phyloP scores from a whole-genome alignment of 116 monocot species.

The Papilionanthe hybrid region DNA sequence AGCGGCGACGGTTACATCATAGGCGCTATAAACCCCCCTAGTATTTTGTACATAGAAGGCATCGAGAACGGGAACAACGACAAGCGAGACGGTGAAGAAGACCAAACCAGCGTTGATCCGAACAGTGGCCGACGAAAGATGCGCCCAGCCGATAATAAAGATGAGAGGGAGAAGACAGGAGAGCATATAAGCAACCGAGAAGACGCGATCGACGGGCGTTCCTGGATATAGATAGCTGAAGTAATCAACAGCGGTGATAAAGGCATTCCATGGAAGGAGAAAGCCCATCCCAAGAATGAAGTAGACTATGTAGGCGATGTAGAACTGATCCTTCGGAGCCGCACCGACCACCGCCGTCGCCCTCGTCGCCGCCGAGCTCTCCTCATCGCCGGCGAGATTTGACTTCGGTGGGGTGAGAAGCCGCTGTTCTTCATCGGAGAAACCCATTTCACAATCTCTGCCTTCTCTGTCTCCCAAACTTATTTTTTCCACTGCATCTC shows the following conservation, averaged over 20 bases:
- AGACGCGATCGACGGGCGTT: slow-evolving; percentile 66
- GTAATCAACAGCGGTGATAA: slow-evolving; percentile 86
- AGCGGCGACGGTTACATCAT: slow-evolving; percentile 48
- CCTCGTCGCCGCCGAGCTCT: neutral
- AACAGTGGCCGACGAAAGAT: slow-evolving; percentile 33
- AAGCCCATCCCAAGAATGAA: slow-evolving; percentile 56
- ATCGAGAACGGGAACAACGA: slow-evolving; percentile 58
- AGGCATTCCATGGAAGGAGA: slow-evolving; percentile 69
- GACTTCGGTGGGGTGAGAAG: slow-evolving; percentile 1
- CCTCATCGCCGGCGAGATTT: neutral
- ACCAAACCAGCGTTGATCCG: slow-evolving; percentile 70
- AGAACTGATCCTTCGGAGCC: slow-evolving; percentile 32
- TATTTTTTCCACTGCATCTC: too few species aligned
- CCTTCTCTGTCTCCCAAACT: too few species aligned
- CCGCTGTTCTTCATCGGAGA: neutral
- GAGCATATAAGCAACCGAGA: slow-evolving; percentile 79
- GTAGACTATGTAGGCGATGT: slow-evolving; percentile 35
- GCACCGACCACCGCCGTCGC: neutral
- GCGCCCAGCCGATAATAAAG: slow-evolving; percentile 40
- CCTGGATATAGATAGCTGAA: slow-evolving; percentile 85
- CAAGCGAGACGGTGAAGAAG: slow-evolving; percentile 44
- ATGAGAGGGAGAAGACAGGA: slow-evolving; percentile 48
- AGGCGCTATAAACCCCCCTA: slow-evolving; percentile 39
- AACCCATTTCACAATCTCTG: neutral
- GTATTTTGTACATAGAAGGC: slow-evolving; percentile 37